Evolutionary conservation across 306 rosid genomes (phyloP).

Genomic region (Fragaria ananassa): DNA sequence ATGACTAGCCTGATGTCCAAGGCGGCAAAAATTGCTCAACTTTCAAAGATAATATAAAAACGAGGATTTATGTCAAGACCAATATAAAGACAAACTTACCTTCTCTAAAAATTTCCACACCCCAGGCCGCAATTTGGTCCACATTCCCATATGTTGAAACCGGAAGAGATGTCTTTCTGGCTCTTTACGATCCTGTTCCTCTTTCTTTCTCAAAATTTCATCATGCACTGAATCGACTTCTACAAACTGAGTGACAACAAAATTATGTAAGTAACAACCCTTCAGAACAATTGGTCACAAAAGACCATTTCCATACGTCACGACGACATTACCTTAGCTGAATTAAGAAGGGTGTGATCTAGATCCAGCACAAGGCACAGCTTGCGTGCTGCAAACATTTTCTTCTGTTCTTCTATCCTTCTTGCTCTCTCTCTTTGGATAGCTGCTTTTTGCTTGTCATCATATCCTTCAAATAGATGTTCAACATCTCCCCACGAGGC

Average conservation of each 20-base stretch:
- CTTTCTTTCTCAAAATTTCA: conserved; percentile 87
- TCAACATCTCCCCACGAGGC: conserved; percentile 81
- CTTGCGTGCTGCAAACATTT: conserved; percentile 85
- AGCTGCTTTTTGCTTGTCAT: conserved; percentile 90
- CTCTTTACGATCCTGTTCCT: conserved; percentile 81
- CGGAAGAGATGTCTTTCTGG: conserved; percentile 83
- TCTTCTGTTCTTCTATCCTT: conserved; percentile 88
- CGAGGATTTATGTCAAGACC: conserved; percentile 7
- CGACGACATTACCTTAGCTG: conserved; percentile 77
- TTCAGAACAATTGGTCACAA: not conserved
- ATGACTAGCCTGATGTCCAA: conserved; percentile 77
- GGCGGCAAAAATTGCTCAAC: conserved; percentile 16
- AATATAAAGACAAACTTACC: conserved; percentile 41
- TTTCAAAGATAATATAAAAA: conserved; percentile 19
- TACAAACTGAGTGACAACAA: conserved; percentile 61
- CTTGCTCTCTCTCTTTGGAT: conserved; percentile 94
- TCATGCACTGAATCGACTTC: conserved; percentile 95
- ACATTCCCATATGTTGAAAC: conserved; percentile 98
- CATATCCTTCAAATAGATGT: conserved; percentile 82
- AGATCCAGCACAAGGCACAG: conserved; percentile 96
- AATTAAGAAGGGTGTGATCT: conserved; percentile 97
- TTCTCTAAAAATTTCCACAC: conserved; percentile 96
- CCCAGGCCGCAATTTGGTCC: conserved; percentile 99
- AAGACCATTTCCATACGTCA: conserved; percentile 15
- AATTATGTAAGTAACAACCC: conserved; percentile 12